Evolutionary conservation across 805 yeast genomes (phyloP).

Genomic region (Teunomyces funiuensis): DNA sequence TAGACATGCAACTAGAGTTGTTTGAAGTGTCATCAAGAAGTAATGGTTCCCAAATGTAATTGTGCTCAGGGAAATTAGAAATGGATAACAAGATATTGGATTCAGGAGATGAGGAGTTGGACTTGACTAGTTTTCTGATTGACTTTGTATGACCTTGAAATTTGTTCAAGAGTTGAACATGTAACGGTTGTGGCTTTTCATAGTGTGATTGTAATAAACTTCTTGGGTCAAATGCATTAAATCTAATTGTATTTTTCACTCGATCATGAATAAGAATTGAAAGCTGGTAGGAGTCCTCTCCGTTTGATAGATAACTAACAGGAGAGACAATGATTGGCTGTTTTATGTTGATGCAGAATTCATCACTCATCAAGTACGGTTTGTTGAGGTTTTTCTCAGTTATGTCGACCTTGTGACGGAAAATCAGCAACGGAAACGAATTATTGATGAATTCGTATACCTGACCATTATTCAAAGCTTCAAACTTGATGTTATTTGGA

Average conservation of each 20-base stretch:
- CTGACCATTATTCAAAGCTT: slow-evolving; percentile 26
- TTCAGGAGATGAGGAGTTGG: slow-evolving; percentile 35
- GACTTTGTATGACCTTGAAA: slow-evolving; percentile 88
- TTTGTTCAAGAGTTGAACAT: slow-evolving; percentile 38
- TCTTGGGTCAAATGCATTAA: slow-evolving; percentile 13
- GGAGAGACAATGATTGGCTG: slow-evolving; percentile 19
- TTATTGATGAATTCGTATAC: slow-evolving; percentile 11
- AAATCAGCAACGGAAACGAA: slow-evolving; percentile 14
- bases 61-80: slow-evolving; percentile 37
- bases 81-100: slow-evolving; percentile 35
- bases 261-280: slow-evolving; percentile 37
- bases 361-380: slow-evolving; percentile 13
- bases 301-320: slow-evolving; percentile 11
- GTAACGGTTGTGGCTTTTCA: neutral
- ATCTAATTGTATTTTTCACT: slow-evolving; percentile 33
- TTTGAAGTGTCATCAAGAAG: slow-evolving; percentile 15
- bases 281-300: slow-evolving; percentile 6
- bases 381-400: neutral
- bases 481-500: slow-evolving; percentile 51
- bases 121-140: slow-evolving; percentile 62
- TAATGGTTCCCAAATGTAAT: slow-evolving; percentile 45
- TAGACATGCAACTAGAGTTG: slow-evolving; percentile 18
- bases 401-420: neutral
- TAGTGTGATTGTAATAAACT: neutral
- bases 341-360: slow-evolving; percentile 10